Conservation (phyloP, 2,329 filamentous ascomycete species). For the Fusarium illudens region DNA sequence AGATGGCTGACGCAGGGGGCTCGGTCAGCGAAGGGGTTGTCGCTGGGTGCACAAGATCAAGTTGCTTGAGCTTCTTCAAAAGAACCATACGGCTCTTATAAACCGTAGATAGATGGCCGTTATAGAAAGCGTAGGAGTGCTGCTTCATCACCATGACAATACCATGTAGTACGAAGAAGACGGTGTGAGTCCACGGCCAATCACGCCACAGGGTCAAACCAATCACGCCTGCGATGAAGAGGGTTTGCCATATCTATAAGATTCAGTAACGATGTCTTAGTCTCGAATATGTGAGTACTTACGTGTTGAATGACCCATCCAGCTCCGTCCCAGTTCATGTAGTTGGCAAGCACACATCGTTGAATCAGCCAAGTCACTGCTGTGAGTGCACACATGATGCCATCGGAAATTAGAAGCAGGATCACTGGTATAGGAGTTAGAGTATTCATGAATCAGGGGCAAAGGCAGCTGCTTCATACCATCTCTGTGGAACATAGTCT, state of each 20-base stretch:
- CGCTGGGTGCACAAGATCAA: constrained; percentile 62
- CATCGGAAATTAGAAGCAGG: constrained; percentile 70
- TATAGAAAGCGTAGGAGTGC: constrained; percentile 82
- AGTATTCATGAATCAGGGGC: accelerated
- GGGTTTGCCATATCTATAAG: constrained; percentile 70
- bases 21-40: constrained; percentile 53
- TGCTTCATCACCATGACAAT: constrained; percentile 86
- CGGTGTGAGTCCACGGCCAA: constrained; percentile 86
- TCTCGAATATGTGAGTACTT: constrained; percentile 31
- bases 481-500: constrained; percentile 68
- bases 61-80: constrained; percentile 61
- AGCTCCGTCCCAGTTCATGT: constrained; percentile 70
- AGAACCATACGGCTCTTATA: constrained; percentile 60
- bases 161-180: constrained; percentile 78
- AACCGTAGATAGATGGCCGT: constrained; percentile 73
- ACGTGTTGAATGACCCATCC: constrained; percentile 80
- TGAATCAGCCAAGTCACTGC: constrained; percentile 73
- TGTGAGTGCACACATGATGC: constrained; percentile 72
- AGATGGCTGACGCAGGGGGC: constrained; percentile 53
- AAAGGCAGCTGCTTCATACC: constrained; percentile 42
- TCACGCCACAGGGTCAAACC: constrained; percentile 73
- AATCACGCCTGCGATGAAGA: constrained; percentile 69
- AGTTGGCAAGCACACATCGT: constrained; percentile 64
- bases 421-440: constrained; percentile 51
- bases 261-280: not conserved